Base-by-base conservation (phyloP, 495 filamentous ascomycete genomes). In the Talaromyces stipitatus region DNA sequence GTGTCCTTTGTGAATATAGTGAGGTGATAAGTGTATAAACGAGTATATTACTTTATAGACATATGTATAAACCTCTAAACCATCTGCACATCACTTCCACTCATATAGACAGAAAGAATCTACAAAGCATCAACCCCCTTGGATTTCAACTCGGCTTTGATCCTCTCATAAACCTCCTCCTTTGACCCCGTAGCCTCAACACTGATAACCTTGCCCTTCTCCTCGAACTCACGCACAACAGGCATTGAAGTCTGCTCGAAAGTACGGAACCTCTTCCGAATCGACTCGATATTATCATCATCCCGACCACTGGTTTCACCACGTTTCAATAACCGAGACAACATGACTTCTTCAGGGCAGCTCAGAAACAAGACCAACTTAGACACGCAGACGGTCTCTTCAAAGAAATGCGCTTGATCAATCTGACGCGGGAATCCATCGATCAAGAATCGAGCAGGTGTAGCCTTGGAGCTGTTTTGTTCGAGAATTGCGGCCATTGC, bases 201-300 rank as follows among this genome's bases (percentile, higher is more conserved):
- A 69, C 82, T 84, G 59, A 94, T 84, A 22, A 97, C 91, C 70
- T 86, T 88, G 45, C 79, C 82, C 72, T 91, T 73, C 58, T 73
- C 75, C 73, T 86, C 85, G 72, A 87, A 97, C 63, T 87, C 82
- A 60, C 94, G 80, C 48, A 98, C 91, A 32, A 97, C 94, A 38
- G 94, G 94, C 91, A 97, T 96, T 68, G 89, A 95, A 2, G 91
- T 96, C 71, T 97, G 90, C 26, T 94, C 76, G 65, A 97, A 98
- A 3, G 87, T 91, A 58, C 85, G 81, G 76, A 98, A 98, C 33
- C 94, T 80, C 84, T 98, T 98, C 73, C 85, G 87, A 70, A 97
- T 97, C 62, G 85, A 90, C 75, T 96, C 94, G 43, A 82, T 85
- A 71, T 98, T 98, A 71, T 98, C 94, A 70, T 98, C 94, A 26